Evolutionary conservation across 441 rosid genomes (phyloP).

Genomic region (Euphorbia schlechtendalii): DNA sequence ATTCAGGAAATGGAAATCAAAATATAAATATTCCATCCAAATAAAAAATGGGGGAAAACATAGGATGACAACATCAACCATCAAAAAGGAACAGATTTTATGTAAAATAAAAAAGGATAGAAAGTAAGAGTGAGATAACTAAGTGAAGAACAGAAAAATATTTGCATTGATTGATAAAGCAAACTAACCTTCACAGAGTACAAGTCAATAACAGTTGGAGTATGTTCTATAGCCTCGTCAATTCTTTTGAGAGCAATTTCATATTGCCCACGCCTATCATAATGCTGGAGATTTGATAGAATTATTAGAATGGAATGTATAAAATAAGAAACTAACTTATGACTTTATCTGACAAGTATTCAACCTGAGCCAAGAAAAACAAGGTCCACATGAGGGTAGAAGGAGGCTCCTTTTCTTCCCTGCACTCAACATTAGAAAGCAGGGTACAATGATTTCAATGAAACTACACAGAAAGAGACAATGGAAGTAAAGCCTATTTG

Average conservation of each 20-base stretch:
- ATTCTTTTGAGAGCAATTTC: slow-evolving; percentile 76
- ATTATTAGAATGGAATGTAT: slow-evolving; percentile 3
- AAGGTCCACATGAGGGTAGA: slow-evolving; percentile 90
- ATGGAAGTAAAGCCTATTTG: not conserved
- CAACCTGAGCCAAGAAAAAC: slow-evolving; percentile 97
- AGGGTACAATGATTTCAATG: slow-evolving; percentile 14
- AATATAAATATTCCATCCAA: too few species aligned
- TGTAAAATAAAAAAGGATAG: not conserved
- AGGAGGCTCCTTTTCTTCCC: slow-evolving; percentile 89
- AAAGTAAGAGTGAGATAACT: not conserved
- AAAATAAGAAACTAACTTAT: slow-evolving; percentile 4
- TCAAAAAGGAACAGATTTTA: not conserved
- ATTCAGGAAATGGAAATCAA: too few species aligned
- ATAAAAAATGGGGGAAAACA: not conserved
- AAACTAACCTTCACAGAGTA: slow-evolving; percentile 83
- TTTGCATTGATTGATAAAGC: slow-evolving; percentile 8
- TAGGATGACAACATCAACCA: slow-evolving; percentile 1
- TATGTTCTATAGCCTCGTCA: slow-evolving; percentile 88
- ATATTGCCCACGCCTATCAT: slow-evolving; percentile 86
- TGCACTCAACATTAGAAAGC: slow-evolving; percentile 28
- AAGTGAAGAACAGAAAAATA: not conserved
- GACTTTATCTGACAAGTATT: slow-evolving; percentile 12
- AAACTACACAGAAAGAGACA: slow-evolving; percentile 1
- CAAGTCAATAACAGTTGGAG: slow-evolving; percentile 97
- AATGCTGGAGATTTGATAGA: slow-evolving; percentile 62